A percentile compares a stretch with the other conserved stretches of the same genome.
Evolutionary conservation across 2,329 filamentous ascomycete genomes (phyloP).

Genomic region (Aspergillus sp.): DNA sequence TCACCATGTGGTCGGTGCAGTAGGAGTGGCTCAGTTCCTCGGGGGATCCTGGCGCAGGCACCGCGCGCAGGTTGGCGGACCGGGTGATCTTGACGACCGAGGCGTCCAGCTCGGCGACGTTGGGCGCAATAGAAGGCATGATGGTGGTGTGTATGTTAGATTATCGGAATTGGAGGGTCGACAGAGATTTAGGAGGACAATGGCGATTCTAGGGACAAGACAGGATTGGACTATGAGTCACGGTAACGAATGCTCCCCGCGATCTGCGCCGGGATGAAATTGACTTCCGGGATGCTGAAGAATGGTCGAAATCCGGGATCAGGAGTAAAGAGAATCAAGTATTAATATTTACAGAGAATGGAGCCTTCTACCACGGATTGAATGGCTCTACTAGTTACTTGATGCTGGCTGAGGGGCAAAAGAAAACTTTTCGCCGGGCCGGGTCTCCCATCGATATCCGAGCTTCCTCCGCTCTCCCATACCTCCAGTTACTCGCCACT

Average conservation of each 20-base stretch:
- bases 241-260: not conserved
- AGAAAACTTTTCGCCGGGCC: conserved; percentile 7
- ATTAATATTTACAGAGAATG: not conserved
- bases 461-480: not conserved
- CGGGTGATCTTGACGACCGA: conserved; percentile 40
- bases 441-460: conserved; percentile 16
- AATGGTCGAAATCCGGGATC: no score
- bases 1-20: conserved; percentile 87
- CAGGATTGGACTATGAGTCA: conserved; percentile 5
- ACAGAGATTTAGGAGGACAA: not conserved
- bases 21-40: conserved; percentile 40
- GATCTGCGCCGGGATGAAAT: not conserved
- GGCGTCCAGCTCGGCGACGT: conserved; percentile 37
- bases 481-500: not conserved
- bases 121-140: conserved; percentile 32
- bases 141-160: conserved; percentile 1
- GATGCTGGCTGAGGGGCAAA: conserved; percentile 1
- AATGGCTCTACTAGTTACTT: not conserved
- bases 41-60: conserved; percentile 39
- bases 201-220: not conserved
- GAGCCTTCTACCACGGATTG: not conserved
- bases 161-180: not conserved
- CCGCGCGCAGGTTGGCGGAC: conserved; percentile 33
- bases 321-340: no score
- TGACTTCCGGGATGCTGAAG: no score